Evolutionary conservation across 352 stramenopile genomes (phyloP).

Genomic region (Phytophthora sp.): DNA sequence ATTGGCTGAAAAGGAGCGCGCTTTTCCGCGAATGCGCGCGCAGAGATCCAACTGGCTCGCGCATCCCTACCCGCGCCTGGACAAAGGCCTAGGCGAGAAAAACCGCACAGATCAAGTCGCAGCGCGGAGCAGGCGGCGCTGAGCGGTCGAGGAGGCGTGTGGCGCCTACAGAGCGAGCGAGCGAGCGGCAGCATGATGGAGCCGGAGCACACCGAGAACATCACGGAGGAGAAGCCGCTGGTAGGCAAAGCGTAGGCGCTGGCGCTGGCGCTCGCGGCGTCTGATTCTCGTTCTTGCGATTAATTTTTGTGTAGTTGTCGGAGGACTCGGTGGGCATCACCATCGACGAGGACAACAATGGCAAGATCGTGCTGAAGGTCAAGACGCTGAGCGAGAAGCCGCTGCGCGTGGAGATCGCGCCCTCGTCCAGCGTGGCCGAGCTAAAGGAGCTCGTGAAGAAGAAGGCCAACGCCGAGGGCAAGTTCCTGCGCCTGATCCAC

Average conservation of each 20-base stretch:
- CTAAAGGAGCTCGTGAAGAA: conserved; percentile 84
- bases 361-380: conserved; percentile 72
- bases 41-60: conserved; percentile 45
- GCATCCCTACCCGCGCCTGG: conserved; percentile 22
- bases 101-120: conserved; percentile 35
- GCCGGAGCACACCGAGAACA: conserved; percentile 58
- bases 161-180: conserved; percentile 9
- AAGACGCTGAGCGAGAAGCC: conserved; percentile 90
- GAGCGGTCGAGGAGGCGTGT: conserved; percentile 31
- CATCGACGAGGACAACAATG: conserved; percentile 55
- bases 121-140: conserved; percentile 11
- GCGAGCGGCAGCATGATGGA: conserved; percentile 73
- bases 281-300: conserved; percentile 9
- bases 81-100: conserved; percentile 23
- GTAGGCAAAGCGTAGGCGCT: conserved; percentile 22
- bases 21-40: conserved; percentile 27
- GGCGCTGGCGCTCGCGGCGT: background rate
- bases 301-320: conserved; percentile 37
- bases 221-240: conserved; percentile 69
- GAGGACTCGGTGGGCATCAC: conserved; percentile 57
- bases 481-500: conserved; percentile 87
- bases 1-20: conserved; percentile 23
- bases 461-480: conserved; percentile 74
- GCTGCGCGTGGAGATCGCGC: conserved; percentile 74
- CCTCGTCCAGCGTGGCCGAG: conserved; percentile 62